Evolutionary conservation across 1,139 yeast species (phyloP).

Genomic region (Pichia sp.): DNA sequence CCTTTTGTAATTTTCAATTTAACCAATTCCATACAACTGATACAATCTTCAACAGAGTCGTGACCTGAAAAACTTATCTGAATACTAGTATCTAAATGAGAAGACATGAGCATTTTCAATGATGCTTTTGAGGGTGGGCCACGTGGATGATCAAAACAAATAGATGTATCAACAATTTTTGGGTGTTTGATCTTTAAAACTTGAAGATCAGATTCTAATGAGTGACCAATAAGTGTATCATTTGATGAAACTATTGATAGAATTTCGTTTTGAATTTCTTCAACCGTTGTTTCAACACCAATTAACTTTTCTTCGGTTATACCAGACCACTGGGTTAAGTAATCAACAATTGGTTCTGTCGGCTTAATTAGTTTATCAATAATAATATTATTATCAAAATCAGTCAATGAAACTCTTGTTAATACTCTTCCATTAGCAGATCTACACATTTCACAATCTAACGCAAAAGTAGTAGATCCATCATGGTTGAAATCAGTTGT

Average conservation of each 20-base stretch:
- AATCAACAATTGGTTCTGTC: slow-evolving; percentile 62
- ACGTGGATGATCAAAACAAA: slow-evolving; percentile 62
- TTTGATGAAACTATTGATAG: slow-evolving; percentile 38
- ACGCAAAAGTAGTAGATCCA: slow-evolving; percentile 61
- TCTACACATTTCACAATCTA: slow-evolving; percentile 92
- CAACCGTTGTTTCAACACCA: slow-evolving; percentile 56
- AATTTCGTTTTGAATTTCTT: slow-evolving; percentile 61
- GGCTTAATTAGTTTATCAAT: slow-evolving; percentile 79
- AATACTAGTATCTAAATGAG: slow-evolving; percentile 50
- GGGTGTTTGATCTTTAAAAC: slow-evolving; percentile 58
- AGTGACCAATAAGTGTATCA: slow-evolving; percentile 68
- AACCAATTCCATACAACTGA: slow-evolving; percentile 71
- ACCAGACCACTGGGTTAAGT: slow-evolving; percentile 79
- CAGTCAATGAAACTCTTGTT: slow-evolving; percentile 71
- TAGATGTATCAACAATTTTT: slow-evolving; percentile 60
- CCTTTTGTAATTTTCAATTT: slow-evolving; percentile 67
- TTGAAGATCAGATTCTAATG: slow-evolving; percentile 60
- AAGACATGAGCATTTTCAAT: slow-evolving; percentile 57
- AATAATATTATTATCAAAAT: slow-evolving; percentile 53
- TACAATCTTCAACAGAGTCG: slow-evolving; percentile 81
- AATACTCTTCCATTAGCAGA: slow-evolving; percentile 57
- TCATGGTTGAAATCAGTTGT: slow-evolving; percentile 48
- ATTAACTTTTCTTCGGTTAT: slow-evolving; percentile 64
- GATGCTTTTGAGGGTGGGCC: slow-evolving; percentile 82
- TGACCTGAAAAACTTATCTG: slow-evolving; percentile 49